Base-by-base conservation (phyloP, 2,329 filamentous ascomycete species). In the Xylogone sp. region DNA sequence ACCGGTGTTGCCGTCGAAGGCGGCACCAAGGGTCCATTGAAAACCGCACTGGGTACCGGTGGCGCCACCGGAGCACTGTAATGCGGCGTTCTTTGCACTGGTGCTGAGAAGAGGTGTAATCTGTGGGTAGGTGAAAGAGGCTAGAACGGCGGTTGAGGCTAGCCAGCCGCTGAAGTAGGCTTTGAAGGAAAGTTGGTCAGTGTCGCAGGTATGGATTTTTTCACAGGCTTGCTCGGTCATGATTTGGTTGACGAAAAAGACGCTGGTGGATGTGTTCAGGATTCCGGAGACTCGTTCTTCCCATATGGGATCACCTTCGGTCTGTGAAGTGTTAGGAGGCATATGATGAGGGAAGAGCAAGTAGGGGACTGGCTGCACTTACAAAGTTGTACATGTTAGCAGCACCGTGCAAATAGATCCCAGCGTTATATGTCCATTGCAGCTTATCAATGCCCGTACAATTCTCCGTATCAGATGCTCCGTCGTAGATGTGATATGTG, bases 221-320 rank as follows among this genome's bases (percentile, higher is more conserved):
- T 90, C 87, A 69, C 88, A 93, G 12, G 82, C 74, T 2, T 81
- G 69, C 67, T 93, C 88, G 51, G 72, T 82, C 59, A 87, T 82
- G 57, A 86, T 74, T 42, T 76, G 76, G 13, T 80, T 68, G 42
- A 73, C 73, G 69, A 84, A 83, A 62, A 84, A 83, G 9, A 67
- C 66, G n/a, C 65, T 55, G 18, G 78, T 54, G 1, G 75, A 70
- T 3, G 72, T 73, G 9, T 75, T 71, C 3, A 85, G 63, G 10
- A 89, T 75, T 12, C 75, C 77, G 42, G 82, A 69, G 39, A 86
- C 62, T 2, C 79, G 77, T 0, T 65, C 64, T 44, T 74, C 73
- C 86, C 86, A 90, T 43, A 71, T 71, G 2, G 69, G 57, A 42
- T 69, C 67, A 31, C 75, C 78, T 19, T 81, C 68, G 24, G 79